phyloP scores from a whole-genome alignment of 2,329 filamentous ascomycete species.

The Sphaerulina vaccinii region DNA sequence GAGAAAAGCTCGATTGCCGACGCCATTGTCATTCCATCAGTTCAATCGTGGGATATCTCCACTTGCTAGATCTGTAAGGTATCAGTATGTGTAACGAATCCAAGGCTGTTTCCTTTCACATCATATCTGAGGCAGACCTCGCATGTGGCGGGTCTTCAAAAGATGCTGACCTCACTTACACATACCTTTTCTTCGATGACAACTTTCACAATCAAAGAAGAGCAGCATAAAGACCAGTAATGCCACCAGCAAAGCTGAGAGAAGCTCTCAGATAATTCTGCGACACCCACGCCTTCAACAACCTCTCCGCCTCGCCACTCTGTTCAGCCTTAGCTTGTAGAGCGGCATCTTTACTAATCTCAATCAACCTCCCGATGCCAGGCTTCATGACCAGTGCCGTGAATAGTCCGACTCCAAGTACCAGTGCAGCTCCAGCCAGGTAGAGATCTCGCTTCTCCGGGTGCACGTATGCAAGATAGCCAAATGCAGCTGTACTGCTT shows the following conservation, averaged over 20 bases:
- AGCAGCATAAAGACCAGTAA: conserved; percentile 12
- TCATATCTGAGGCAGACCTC: too few relatives aligned
- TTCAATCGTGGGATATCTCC: too few relatives aligned
- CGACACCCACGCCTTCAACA: conserved; percentile 17
- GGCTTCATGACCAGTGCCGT: conserved; percentile 12
- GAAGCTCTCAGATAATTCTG: conserved; percentile 12
- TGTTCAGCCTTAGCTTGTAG: conserved; percentile 20
- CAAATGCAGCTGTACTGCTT: not conserved
- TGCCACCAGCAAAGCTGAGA: conserved; percentile 13
- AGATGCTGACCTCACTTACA: too few relatives aligned
- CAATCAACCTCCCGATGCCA: conserved; percentile 17
- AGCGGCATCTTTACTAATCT: conserved; percentile 16
- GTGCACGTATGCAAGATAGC: conserved; percentile 4
- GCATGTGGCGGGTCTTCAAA: too few relatives aligned
- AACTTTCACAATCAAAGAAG: not conserved
- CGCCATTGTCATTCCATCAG: too few relatives aligned
- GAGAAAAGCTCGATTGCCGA: too few relatives aligned
- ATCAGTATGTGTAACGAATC: too few relatives aligned
- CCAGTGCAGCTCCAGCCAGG: not conserved
- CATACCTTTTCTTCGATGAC: too few relatives aligned
- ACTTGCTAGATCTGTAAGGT: too few relatives aligned
- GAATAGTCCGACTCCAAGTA: conserved; percentile 1
- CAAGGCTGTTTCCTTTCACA: too few relatives aligned
- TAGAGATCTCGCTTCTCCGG: not conserved
- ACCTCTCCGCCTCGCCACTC: conserved; percentile 18